A percentile compares a stretch with the other conserved stretches of the same genome.
These are phyloP conservation scores for Calonectria fujianensis DNA, from an alignment of 2,329 filamentous ascomycete species.

Conservation along the genomic window DNA sequence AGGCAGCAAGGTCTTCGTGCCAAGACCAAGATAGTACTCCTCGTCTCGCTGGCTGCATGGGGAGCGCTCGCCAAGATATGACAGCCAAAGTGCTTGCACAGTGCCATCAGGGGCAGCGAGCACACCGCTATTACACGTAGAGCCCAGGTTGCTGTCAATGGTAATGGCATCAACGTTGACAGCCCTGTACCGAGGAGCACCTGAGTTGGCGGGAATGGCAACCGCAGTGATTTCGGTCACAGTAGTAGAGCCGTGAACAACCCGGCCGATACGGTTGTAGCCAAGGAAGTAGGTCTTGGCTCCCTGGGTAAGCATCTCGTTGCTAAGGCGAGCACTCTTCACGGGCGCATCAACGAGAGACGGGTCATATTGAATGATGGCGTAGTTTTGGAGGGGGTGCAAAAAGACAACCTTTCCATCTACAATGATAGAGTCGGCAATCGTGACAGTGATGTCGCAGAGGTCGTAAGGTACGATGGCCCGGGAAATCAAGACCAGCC, in stretches of 20 bases:
- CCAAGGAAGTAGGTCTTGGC: slow-evolving; percentile 97
- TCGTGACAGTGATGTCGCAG: slow-evolving; percentile 96
- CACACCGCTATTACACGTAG: slow-evolving; percentile 95
- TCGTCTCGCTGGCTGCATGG: slow-evolving; percentile 88
- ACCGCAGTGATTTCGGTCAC: slow-evolving; percentile 99
- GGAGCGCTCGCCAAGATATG: slow-evolving; percentile 93
- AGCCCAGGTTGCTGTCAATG: slow-evolving; percentile 92
- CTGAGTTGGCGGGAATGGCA: slow-evolving; percentile 93
- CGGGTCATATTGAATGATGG: slow-evolving; percentile 95
- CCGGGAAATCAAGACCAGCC: slow-evolving; percentile 93
- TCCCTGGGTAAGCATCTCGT: slow-evolving; percentile 90
- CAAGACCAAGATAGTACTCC: slow-evolving; percentile 95
- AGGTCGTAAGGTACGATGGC: slow-evolving; percentile 97
- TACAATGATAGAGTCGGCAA: slow-evolving; percentile 96
- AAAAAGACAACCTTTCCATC: slow-evolving; percentile 96
- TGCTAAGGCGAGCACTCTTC: slow-evolving; percentile 88
- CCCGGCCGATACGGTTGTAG: slow-evolving; percentile 96
- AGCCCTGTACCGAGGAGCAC: slow-evolving; percentile 93
- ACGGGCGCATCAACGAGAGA: slow-evolving; percentile 95
- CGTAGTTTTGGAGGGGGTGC: slow-evolving; percentile 97
- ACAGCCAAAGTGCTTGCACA: slow-evolving; percentile 96
- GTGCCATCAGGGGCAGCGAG: slow-evolving; percentile 92
- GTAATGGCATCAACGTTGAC: slow-evolving; percentile 98
- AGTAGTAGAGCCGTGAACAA: slow-evolving; percentile 94
- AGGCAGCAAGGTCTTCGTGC: slow-evolving; percentile 90